Evolutionary conservation across 371 early-diverging fungal species (phyloP), one percentile per base, ranked within the genome.

Genomic region (Apophysomyces trapeziformis): DNA sequence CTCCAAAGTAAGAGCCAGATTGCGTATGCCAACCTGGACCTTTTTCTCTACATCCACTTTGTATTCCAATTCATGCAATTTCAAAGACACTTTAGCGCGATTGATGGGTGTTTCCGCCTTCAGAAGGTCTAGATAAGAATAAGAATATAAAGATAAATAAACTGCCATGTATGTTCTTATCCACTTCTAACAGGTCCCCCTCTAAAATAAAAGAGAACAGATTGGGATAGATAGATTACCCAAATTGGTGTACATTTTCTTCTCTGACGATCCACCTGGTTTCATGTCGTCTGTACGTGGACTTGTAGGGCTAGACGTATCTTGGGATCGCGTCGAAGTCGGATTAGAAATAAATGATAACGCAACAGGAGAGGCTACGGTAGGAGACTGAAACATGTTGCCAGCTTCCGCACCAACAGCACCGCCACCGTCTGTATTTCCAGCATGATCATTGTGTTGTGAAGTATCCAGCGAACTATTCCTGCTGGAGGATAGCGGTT

Each of bases 1-100:
- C 26, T 86, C 87, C 64, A 85, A 69, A 3, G 81, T 84, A 60
- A 77, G 77, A 16, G 85, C 85, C 77, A 88, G 74, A 12, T 84
- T 85, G 58, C 83, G 81, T 16, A 87, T 84, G 41, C 95, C 96
- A 46, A 91, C 89, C 67, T 90, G 82, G 14, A 96, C 88, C 73
- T 94, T 94, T 68, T 86, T 90, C 82, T 98, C 98, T 3, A 96
- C 90, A 67, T 95, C 93, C 37, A 97, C 87, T 75, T 96, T 96
- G 74, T 88, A 90, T 46, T 90, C 88, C 50, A 96, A 76, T 71
- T 95, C 95, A 57, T 89, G 89, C 44, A 96, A 77, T 75, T 93
- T 95, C 66, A 92, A 82, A 36, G 94, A 91, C 36, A 97, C 90
- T 76, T 95, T 95, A 47, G 93, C 91, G 7, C 86, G 85, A 21